Evolutionary conservation across 169 alveolate species (phyloP).

Genomic region (Perkinsus marinus): DNA sequence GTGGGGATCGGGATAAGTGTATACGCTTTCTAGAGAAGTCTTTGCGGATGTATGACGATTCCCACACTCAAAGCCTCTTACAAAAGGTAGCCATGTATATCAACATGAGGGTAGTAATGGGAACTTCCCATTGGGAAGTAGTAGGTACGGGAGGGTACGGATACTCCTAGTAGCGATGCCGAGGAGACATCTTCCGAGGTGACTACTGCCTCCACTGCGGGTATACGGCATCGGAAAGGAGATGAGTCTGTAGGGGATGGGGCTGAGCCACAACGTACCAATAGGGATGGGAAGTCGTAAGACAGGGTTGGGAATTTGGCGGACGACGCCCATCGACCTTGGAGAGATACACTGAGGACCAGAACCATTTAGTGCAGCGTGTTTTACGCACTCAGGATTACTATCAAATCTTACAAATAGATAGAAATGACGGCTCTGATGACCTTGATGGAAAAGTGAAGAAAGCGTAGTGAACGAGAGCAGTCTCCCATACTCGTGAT

Average conservation of each 20-base stretch:
- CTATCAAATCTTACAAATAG: slow-evolving; percentile 75
- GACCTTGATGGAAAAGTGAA: slow-evolving; percentile 58
- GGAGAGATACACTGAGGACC: slow-evolving; percentile 38
- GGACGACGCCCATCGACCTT: too few species aligned
- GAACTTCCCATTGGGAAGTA: too few species aligned
- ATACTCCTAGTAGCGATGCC: neutral
- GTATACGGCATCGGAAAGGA: neutral
- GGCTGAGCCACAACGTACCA: too few species aligned
- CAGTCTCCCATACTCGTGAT: too few species aligned
- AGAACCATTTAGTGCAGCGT: slow-evolving; percentile 44
- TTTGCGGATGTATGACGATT: neutral
- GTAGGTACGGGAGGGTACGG: neutral
- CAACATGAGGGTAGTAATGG: neutral
- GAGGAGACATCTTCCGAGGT: neutral
- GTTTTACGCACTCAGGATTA: slow-evolving; percentile 63
- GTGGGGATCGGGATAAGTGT: neutral
- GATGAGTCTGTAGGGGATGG: neutral
- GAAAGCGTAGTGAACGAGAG: slow-evolving; percentile 74
- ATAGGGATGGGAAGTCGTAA: neutral
- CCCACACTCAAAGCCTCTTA: neutral
- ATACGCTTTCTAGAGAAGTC: neutral
- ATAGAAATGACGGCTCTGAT: slow-evolving; percentile 10
- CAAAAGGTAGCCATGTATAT: neutral
- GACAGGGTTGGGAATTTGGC: too few species aligned
- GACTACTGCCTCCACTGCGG: neutral